Evolutionary conservation across 352 stramenopile species (phyloP), one percentile per base, ranked within the genome.

Genomic region (Phytophthora tentaculata): DNA sequence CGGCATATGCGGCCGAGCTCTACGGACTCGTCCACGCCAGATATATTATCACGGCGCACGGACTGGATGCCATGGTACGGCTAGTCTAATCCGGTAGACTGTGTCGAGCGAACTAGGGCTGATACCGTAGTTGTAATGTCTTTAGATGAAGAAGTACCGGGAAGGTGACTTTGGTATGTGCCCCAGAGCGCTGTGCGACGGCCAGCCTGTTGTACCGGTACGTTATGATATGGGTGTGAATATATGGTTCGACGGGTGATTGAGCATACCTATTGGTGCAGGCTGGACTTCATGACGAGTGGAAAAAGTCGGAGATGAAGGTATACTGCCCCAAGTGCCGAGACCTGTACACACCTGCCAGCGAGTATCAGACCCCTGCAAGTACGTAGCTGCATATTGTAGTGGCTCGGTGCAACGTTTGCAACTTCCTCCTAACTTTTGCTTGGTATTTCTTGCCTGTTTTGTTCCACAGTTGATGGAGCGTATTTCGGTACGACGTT

Each of bases 401-500:
- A 5, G 32, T 10, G 10, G 10, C 10, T 26, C 13, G 26, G 13
- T 10, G 50, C 22, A 4, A 7, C 37, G 26, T 44, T 47, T n/a
- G 16, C 19, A 56, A 55, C 35, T 4, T 2, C 13, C 3, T 19
- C 19, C 59, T 73, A 60, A 69, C 22, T 54, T 41, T 14, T 60
- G 32, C 14, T 49, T 41, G 37, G 3, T 44, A 19, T 56, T 37
- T 56, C 9, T 59, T 45, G 57, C 20, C 22, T 55, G 45, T 22
- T 26, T n/a, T n/a, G n/a, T n/a, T 17, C 13, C 66, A 19, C 52
- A 96, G 87, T 96, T 76, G 97, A 99, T 71, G 97, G 97, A 58
- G 95, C 97, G 13, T 99, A 99, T 86, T 99, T 99, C 85, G 97
- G 97, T 37, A 99, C 97, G 44, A 99, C 97, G 20, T 99, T 99